Base-by-base conservation (phyloP, 208 protist species). In the Spironucleus salmonicida region DNA sequence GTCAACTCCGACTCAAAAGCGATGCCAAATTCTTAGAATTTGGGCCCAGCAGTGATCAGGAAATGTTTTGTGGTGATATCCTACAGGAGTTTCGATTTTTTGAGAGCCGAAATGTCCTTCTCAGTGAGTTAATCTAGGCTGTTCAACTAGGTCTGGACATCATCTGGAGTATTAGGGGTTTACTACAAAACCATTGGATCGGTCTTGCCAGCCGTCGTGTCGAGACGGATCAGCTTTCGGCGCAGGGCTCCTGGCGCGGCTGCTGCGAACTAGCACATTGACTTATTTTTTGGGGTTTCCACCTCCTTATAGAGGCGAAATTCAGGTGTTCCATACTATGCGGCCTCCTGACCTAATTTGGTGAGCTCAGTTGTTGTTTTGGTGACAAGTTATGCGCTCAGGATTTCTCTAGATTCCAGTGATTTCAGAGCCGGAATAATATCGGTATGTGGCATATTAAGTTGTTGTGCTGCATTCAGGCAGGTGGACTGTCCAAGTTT, bases 381-480 rank as follows among this genome's bases (percentile, higher is more conserved):
- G 4, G 13, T 71, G 9, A 32, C 2, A 15, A 71, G 34, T 35
- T 71, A 4, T 15, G 64, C 45, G 9, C 2, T 26, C 4, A 71
- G 7, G 11, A 42, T 38, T 32, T 71, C 64, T 11, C 7, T 71
- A 45, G 64, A 23, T 38, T 71, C 64, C 34, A 71, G 64, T 32
- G 64, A 71, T 38, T 71, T 71, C 38, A 71, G 13, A 11, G 27
- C n/a, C 2, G 64, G 4, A 38, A 71, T n/a, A 19, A 71, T 19
- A 11, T 2, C 7, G 13, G 26, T 38, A 11, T 27, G 19, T 38
- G 32, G 32, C 34, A 57, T 35, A 57, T 38, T 49, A 71, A 71
- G 34, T 32, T 35, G 2, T 38, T 71, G 9, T 32, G 38, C 40
- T 19, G 64, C 64, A n/a, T n/a, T n/a, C n/a, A n/a, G n/a, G n/a